Evolutionary conservation across 2,329 filamentous ascomycete genomes (phyloP).

Genomic region (Shiraia bambusicola): DNA sequence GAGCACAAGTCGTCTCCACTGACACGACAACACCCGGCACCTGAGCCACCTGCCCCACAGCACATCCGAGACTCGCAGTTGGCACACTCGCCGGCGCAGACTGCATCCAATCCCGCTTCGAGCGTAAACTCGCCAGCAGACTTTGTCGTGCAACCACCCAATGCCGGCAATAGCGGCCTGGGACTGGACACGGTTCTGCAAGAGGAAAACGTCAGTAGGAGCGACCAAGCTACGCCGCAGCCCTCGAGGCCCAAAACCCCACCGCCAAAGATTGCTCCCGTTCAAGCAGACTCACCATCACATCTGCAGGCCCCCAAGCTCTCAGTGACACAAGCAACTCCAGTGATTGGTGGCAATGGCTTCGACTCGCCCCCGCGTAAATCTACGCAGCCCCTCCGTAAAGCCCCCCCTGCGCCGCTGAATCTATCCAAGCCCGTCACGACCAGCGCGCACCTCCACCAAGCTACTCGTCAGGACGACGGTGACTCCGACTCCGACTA

Average conservation of each 20-base stretch:
- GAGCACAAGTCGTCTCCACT: constrained; percentile 28
- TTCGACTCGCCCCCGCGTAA: constrained; percentile 41
- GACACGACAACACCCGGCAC: constrained; percentile 19
- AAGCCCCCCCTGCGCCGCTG: constrained; percentile 81
- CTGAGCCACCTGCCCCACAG: constrained; percentile 18
- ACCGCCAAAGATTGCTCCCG: constrained; percentile 12
- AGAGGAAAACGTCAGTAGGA: constrained; percentile 10
- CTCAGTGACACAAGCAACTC: constrained; percentile 44
- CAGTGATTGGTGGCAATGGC: constrained; percentile 38
- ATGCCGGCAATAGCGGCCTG: constrained; percentile 22
- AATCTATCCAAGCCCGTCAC: constrained; percentile 60
- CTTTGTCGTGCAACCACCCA: constrained; percentile 36
- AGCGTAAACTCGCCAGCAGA: constrained; percentile 36
- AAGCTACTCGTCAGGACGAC: constrained; percentile 59
- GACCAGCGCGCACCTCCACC: constrained; percentile 48
- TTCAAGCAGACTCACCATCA: constrained; percentile 6
- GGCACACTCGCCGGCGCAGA: constrained; percentile 30
- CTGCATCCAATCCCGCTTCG: constrained; percentile 29
- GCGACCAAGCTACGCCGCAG: constrained; percentile 11
- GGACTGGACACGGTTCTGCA: constrained; percentile 26
- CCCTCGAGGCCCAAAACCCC: constrained; percentile 15
- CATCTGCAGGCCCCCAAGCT: constrained; percentile 37
- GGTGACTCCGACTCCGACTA: constrained; percentile 84
- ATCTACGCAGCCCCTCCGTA: constrained; percentile 59
- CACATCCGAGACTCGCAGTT: constrained; percentile 35